Evolutionary conservation across 2,329 filamentous ascomycete species (phyloP), one percentile per base, ranked within the genome.

Genomic region (Pseudogymnoascus sp.): DNA sequence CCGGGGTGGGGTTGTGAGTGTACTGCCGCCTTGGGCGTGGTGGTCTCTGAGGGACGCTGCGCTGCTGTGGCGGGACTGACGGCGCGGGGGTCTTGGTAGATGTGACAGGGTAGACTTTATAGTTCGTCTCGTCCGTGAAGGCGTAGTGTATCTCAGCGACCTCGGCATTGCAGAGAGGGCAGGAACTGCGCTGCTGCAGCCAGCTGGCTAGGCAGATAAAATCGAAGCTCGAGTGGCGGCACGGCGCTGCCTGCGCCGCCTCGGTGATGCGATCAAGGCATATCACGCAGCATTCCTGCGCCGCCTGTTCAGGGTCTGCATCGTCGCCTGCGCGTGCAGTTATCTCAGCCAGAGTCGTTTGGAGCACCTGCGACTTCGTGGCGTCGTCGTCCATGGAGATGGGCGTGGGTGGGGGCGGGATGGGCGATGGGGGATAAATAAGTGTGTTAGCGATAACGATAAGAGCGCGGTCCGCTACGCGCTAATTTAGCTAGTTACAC

Each of bases 181-280:
- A 97, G 58, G 79, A 82, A 0, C 86, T 79, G 8, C 83, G 82
- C 65, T 88, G 79, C 67, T 91, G 82, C 4, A 96, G 78, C 92
- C 93, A 97, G 74, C 82, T 92, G 21, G 87, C 76, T 5, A 96
- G 82, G 73, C 92, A 97, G 10, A 90, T 73, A 71, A 92, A 95
- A 77, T 97, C 92, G 72, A 95, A 96, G 67, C 86, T 85, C 62
- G 79, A 76, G 77, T 97, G 92, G 42, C 83, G 81, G 78, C 92
- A 97, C 6, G 92, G 92, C 18, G 82, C 77, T 6, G 89, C 84
- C 59, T 87, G 79, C 65, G 89, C 91, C 60, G 83, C 76, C 69
- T 94, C 89, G 8, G 85, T 84, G 69, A 96, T 80, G 60, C 77
- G 71, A 62, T 93, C 89, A 64, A 97, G 85, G 74, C 92, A 97